Conservation (phyloP, 1,284 basidiomycete species). For the Heterobasidion parviporum region DNA sequence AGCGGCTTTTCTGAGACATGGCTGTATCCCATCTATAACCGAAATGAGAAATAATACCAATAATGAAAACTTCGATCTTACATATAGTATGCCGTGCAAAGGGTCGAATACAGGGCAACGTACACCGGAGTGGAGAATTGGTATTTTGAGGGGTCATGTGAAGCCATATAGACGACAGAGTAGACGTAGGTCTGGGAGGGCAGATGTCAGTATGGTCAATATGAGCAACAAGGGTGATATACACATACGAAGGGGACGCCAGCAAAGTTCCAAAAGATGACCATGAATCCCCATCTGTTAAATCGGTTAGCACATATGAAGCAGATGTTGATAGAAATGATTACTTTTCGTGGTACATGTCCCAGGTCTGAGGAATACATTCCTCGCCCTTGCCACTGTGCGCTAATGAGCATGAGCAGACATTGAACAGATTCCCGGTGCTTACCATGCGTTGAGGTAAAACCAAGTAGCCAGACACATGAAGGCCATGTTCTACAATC, state of each 20-base stretch:
- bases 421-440: not conserved
- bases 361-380: constrained; percentile 99
- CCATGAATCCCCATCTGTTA: constrained; percentile 78
- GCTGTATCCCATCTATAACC: constrained; percentile 77
- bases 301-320: constrained; percentile 5
- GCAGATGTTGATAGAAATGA: not conserved
- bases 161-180: constrained; percentile 96
- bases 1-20: constrained; percentile 96
- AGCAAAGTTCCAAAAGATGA: constrained; percentile 98
- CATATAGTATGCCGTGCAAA: constrained; percentile 84
- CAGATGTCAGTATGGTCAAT: constrained; percentile 4
- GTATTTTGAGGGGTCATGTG: constrained; percentile 86
- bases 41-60: constrained; percentile 8
- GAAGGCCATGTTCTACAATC: constrained; percentile 83
- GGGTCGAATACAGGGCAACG: constrained; percentile 62
- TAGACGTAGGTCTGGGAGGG: constrained; percentile 85
- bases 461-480: constrained; percentile 95
- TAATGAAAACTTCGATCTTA: constrained; percentile 25
- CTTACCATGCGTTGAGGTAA: constrained; percentile 92
- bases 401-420: not conserved
- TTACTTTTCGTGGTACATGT: constrained; percentile 96
- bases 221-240: not conserved
- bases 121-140: constrained; percentile 76
- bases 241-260: constrained; percentile 76
- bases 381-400: constrained; percentile 79